Conservation (phyloP, 2,329 filamentous ascomycete genomes). For the Decorospora gaudefroyi region DNA sequence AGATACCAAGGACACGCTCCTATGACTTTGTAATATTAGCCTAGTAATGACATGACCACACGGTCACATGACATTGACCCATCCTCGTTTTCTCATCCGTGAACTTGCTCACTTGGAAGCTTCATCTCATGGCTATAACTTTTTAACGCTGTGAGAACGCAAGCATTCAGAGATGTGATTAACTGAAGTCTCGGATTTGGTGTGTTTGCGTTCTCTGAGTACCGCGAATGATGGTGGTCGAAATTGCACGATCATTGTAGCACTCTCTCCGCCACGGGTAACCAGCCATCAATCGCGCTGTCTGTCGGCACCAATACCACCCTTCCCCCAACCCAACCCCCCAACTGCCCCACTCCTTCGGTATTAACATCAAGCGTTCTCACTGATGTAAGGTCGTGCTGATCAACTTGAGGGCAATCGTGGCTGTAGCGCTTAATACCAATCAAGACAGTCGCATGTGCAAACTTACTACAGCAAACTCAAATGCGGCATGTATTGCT, state of each 20-base stretch:
- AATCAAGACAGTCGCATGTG: neutral
- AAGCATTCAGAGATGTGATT: no score
- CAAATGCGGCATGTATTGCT: slow-evolving; percentile 47
- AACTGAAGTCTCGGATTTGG: no score
- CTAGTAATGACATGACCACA: slow-evolving; percentile 9
- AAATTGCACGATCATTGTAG: no score
- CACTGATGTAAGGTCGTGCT: slow-evolving; percentile 27
- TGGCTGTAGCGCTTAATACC: slow-evolving; percentile 24
- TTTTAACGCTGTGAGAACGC: no score
- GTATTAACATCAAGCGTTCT: slow-evolving; percentile 33
- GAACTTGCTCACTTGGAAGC: no score
- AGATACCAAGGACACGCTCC: slow-evolving; percentile 13
- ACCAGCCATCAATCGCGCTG: slow-evolving; percentile 46
- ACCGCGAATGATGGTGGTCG: no score
- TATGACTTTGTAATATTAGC: slow-evolving; percentile 18
- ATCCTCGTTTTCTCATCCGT: no score
- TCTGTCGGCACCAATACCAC: slow-evolving; percentile 50
- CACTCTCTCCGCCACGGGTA: slow-evolving; percentile 39
- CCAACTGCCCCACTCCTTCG: slow-evolving; percentile 26
- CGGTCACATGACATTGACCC: neutral
- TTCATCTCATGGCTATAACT: no score
- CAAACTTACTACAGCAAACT: slow-evolving; percentile 50
- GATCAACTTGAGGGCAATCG: slow-evolving; percentile 31
- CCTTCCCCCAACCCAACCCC: slow-evolving; percentile 43
- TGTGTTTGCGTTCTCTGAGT: no score